Percentiles rank a stretch among this genome's conserved stretches.
Conservation (phyloP, 192 early-diverging fungal species). For the Mortierella alpina region DNA sequence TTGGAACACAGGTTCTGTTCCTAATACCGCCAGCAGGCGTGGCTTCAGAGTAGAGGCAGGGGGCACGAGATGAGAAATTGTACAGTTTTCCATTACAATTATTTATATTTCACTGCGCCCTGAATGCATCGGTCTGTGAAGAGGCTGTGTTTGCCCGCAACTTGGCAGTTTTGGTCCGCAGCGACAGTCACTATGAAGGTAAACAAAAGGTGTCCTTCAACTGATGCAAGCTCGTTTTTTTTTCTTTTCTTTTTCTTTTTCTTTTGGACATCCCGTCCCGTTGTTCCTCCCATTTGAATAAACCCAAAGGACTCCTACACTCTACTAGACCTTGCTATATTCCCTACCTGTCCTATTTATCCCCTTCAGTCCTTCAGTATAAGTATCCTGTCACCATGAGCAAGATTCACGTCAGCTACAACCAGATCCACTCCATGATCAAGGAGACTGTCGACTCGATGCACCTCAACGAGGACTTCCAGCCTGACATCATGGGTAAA, state of each 20-base stretch:
- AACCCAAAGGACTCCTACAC: background rate
- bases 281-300: background rate
- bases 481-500: conserved; percentile 72
- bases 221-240: background rate
- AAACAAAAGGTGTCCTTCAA: conserved; percentile 4
- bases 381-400: conserved; percentile 41
- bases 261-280: conserved; percentile 42
- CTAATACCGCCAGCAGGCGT: no score
- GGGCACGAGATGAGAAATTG: background rate
- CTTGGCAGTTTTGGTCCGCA: background rate
- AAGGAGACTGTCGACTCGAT: conserved; percentile 68
- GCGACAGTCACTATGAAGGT: conserved; percentile 3
- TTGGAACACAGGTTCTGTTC: no score
- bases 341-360: background rate
- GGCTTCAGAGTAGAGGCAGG: background rate
- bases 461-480: conserved; percentile 69
- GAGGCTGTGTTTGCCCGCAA: background rate
- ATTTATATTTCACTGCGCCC: no score
- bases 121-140: background rate
- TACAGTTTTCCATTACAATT: no score
- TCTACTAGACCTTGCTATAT: background rate
- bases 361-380: conserved; percentile 3
- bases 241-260: conserved; percentile 10
- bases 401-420: conserved; percentile 71
- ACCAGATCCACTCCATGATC: conserved; percentile 58